A percentile compares a stretch with the other conserved stretches of the same genome.
Conservation (phyloP, 2,329 filamentous ascomycete species). For the Cladophialophora exuberans region DNA sequence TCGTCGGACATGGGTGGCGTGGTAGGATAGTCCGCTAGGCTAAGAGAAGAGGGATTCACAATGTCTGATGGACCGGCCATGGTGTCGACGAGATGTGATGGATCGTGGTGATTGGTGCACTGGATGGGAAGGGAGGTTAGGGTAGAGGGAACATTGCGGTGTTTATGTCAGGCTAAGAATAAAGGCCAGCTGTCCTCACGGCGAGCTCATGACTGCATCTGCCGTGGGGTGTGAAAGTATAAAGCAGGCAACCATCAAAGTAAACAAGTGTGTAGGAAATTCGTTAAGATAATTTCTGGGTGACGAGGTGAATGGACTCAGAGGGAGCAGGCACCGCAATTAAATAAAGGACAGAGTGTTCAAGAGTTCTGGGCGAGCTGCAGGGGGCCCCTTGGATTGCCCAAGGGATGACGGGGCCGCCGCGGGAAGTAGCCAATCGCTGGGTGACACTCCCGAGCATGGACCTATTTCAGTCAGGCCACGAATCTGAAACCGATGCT, state of each 20-base stretch:
- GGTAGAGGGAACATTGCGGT: slow-evolving; percentile 17
- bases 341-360: slow-evolving; percentile 32
- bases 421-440: not conserved
- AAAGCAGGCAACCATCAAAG: slow-evolving; percentile 22
- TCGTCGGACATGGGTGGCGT: slow-evolving; percentile 28
- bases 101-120: not conserved
- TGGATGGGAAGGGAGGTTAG: slow-evolving; percentile 11
- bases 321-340: slow-evolving; percentile 26
- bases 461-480: slow-evolving; percentile 13
- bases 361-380: slow-evolving; percentile 14
- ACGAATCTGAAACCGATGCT: not conserved
- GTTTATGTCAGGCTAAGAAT: slow-evolving; percentile 16
- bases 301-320: slow-evolving; percentile 2
- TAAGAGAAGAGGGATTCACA: slow-evolving; percentile 24
- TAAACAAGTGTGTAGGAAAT: slow-evolving; percentile 2
- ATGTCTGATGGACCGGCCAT: slow-evolving; percentile 25
- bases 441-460: too few species aligned
- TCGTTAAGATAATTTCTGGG: slow-evolving; percentile 11
- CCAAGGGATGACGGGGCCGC: not conserved
- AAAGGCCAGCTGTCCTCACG: slow-evolving; percentile 33
- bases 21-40: slow-evolving; percentile 27
- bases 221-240: slow-evolving; percentile 12
- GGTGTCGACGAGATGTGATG: slow-evolving; percentile 3
- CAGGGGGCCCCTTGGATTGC: too few species aligned
- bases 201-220: slow-evolving; percentile 26